phyloP scores from a whole-genome alignment of 129 eudicot species.

The Apium graveolens region DNA sequence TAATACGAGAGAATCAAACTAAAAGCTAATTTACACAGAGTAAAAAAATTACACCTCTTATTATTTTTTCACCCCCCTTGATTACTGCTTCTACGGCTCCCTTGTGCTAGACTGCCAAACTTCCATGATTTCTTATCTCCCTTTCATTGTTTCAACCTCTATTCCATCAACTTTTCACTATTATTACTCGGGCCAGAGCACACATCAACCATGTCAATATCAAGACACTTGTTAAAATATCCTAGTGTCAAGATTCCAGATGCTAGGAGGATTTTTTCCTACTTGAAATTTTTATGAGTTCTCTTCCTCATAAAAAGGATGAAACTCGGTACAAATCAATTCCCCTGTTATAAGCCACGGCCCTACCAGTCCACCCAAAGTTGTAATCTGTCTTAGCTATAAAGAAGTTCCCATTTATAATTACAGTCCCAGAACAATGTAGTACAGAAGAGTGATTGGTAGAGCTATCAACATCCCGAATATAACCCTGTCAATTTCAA shows the following conservation, averaged over 20 bases:
- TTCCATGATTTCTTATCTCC: neutral
- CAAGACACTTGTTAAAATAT: neutral
- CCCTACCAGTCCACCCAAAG: neutral
- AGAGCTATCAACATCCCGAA: conserved; percentile 96
- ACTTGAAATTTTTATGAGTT: neutral
- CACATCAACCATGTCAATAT: conserved; percentile 1
- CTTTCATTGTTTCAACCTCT: neutral
- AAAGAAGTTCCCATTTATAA: neutral
- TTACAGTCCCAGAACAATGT: conserved; percentile 75
- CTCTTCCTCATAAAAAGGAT: neutral
- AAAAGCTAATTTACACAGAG: neutral
- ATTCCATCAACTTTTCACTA: neutral
- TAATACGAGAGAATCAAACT: neutral
- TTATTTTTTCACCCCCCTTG: neutral
- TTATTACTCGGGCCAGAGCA: neutral
- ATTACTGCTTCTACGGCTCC: neutral
- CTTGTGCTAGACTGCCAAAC: conserved; percentile 1
- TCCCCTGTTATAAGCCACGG: neutral
- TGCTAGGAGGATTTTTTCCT: neutral
- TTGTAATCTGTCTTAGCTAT: neutral
- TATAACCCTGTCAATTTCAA: conserved; percentile 62
- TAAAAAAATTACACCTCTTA: neutral
- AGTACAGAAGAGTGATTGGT: conserved; percentile 82
- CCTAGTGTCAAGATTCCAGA: neutral
- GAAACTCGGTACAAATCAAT: neutral